Evolutionary conservation across 164 flowering plant species (phyloP), one percentile per base, ranked within the genome.

Genomic region (Macadamia integrifolia): DNA sequence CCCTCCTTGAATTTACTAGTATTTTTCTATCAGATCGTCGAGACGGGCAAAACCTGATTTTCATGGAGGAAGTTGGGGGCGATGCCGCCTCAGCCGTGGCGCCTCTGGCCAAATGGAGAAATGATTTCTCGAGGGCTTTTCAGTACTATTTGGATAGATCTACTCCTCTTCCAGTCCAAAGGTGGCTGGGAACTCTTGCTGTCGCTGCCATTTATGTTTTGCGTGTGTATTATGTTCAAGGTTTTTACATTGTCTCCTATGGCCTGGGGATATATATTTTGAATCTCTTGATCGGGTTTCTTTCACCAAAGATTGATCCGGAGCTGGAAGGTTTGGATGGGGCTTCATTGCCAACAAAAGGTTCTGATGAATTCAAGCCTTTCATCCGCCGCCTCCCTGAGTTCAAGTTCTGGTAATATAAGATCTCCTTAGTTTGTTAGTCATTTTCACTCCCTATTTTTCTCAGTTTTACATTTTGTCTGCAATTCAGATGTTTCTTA

Each of bases 41-140:
- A 7, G 62, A 32, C 62, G 62, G 23, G 13, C 35, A 15, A 62
- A 30, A 49, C 40, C 35, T 42, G 44, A 40, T 43, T 58, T 12
- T 10, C 6, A 90, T 90, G 93, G 96, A 88, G 71, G 87, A 88
- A 67, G 49, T 70, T 64, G 89, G 86, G 57, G 88, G 81, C 40
- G 82, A 76, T 35, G 71, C 75, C 66, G 80, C 80, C 56, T 71
- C 88, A 8, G 79, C 80, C 0, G 79, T 79, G 61, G 70, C 87
- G n/a, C 83, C 92, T 28, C 66, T 87, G 58, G 68, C 73, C 52
- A 82, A 89, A 73, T 78, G 86, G 86, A 73, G 78, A 63, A 74
- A 74, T 49, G 85, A 89, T 60, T 69, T 75, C 13, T 84, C 83
- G 62, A 84, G 81, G 80, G 69, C 76, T 44, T 92, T 80, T 59